A percentile compares a stretch with the other conserved stretches of the same genome.
phyloP scores from a whole-genome alignment of 768 basidiomycete genomes.

The Lactifluus rugatus region DNA sequence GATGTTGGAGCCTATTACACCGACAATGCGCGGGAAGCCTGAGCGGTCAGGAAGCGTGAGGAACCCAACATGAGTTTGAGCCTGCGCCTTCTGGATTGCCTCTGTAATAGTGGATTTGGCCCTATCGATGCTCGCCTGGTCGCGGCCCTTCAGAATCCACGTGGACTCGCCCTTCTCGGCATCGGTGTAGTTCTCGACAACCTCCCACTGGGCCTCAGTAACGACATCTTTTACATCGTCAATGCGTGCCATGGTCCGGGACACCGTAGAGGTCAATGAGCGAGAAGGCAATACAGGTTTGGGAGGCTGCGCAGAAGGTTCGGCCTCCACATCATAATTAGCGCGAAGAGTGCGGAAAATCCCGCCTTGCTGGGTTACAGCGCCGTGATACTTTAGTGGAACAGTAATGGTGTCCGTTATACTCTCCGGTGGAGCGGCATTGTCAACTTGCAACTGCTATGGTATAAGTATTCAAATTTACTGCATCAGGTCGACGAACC shows the following conservation, averaged over 20 bases:
- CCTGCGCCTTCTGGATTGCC: conserved; percentile 61
- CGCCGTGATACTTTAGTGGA: conserved; percentile 79
- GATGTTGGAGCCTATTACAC: conserved; percentile 84
- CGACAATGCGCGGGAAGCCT: conserved; percentile 88
- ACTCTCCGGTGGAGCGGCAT: no score
- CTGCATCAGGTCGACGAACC: conserved; percentile 32
- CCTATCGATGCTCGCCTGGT: conserved; percentile 65
- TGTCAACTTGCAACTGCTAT: no score
- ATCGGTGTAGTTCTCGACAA: conserved; percentile 68
- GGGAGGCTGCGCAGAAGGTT: conserved; percentile 57
- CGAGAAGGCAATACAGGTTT: conserved; percentile 54
- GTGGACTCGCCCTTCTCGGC: conserved; percentile 74
- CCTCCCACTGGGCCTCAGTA: conserved; percentile 58
- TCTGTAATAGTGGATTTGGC: conserved; percentile 59
- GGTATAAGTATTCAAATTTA: no score
- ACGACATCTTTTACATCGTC: conserved; percentile 51
- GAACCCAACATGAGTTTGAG: conserved; percentile 74
- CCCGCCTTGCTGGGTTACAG: conserved; percentile 77
- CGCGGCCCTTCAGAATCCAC: conserved; percentile 79
- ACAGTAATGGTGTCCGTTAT: conserved; percentile 55
- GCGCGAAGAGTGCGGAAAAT: conserved; percentile 76
- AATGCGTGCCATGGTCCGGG: conserved; percentile 77
- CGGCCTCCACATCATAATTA: conserved; percentile 71
- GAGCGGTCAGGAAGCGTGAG: conserved; percentile 74
- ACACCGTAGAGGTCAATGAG: conserved; percentile 34